Base-by-base conservation (phyloP, 2,329 filamentous ascomycete genomes). In the Colletotrichum sp. region DNA sequence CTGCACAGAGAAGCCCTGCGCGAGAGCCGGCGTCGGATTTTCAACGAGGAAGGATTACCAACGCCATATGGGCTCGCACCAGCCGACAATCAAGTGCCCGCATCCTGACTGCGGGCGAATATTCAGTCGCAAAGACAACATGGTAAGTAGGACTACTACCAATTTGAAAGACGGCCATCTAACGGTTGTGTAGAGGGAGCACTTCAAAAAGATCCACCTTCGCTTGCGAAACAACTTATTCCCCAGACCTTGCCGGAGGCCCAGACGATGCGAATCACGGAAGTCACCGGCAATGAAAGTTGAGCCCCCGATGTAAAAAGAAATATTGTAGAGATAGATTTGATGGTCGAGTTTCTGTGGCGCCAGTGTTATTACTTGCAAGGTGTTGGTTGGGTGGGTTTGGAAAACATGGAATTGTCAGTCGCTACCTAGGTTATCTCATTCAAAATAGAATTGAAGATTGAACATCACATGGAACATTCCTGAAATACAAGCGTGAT, bases 91-190 rank as follows among this genome's bases (percentile, higher is more conserved):
- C 24, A 24, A 33, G 21, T 71, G 64, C 43, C 65, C 55, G 6
- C 69, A 71, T 24, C 64, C 65, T 11, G 69, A 69, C 16, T 71
- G 69, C 24, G 64, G 65, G 2, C 65, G 69, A 5, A 61, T 71
- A 9, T 71, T 71, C 3, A 71, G 69, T 29, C 69, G 69, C 4
- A 68, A 69, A 55, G 69, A 71, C 38, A 71, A 69, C 5, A 71
- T 71, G 69, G 69, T 68, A 2, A 27, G 64, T 29, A 8, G 3
- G 0, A 3, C 12, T 24, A 2, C 43, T 51, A 51, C 11, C 2
- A 5, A 5, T 7, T 3, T 0, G 2, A 21, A 24, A 1, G n/a
- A 51, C n/a, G 43, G 43, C 4, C 6, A 13, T 13, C 43, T 51
- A 51, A 51, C 43, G 6, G n/a, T 2, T 11, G 6, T 4, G 8